These are phyloP conservation scores for Cladophialophora psammophila DNA, from an alignment of 2,329 filamentous ascomycete species.

Conservation along the genomic window DNA sequence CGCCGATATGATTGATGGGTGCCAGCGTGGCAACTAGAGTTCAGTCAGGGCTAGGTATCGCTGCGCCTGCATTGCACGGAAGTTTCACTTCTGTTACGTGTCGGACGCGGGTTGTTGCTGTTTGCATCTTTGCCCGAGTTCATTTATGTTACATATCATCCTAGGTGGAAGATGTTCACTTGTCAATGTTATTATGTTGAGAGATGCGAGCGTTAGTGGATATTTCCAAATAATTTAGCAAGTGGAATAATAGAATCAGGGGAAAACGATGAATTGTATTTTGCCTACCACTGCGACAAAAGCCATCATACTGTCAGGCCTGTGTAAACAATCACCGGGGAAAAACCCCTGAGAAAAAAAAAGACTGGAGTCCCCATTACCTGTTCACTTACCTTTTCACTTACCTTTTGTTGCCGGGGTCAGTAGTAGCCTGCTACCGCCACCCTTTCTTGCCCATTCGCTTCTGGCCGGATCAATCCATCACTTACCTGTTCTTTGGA, in stretches of 20 bases:
- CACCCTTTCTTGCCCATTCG: background rate
- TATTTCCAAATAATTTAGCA: too few relatives aligned
- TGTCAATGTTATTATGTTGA: too few relatives aligned
- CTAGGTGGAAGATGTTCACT: too few relatives aligned
- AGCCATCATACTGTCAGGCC: background rate
- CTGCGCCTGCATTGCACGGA: background rate
- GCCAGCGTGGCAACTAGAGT: background rate
- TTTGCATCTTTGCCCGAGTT: too few relatives aligned
- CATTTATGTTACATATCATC: too few relatives aligned
- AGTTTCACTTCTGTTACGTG: background rate
- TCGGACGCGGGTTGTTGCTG: too few relatives aligned
- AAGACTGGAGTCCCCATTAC: background rate
- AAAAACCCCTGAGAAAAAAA: background rate
- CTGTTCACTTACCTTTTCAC: background rate
- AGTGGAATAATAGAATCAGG: background rate
- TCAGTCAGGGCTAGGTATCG: too few relatives aligned
- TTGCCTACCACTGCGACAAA: constrained; percentile 7
- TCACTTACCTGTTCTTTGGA: background rate
- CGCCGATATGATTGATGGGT: constrained; percentile 1
- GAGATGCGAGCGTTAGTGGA: too few relatives aligned
- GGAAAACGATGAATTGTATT: constrained; percentile 8
- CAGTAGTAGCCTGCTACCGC: constrained; percentile 3
- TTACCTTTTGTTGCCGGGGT: background rate
- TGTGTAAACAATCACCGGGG: background rate
- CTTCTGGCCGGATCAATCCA: background rate